A percentile compares a stretch with the other conserved stretches of the same genome.
phyloP scores from a whole-genome alignment of 495 filamentous ascomycete genomes.

The Chaetomium cochliodes region DNA sequence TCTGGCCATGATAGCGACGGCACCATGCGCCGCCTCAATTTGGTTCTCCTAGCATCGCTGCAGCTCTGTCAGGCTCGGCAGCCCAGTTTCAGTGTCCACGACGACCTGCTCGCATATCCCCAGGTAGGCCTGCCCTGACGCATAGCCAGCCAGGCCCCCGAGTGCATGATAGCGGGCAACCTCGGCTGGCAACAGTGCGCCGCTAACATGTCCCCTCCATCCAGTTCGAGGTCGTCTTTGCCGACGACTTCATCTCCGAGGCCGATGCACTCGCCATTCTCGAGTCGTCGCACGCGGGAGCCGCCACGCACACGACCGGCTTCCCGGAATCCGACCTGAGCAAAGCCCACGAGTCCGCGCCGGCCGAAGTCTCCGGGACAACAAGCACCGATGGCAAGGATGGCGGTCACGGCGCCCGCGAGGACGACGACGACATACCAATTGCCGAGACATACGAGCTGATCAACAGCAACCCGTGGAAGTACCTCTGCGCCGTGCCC shows the following conservation, averaged over 20 bases:
- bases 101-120: constrained; percentile 88
- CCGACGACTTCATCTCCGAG: constrained; percentile 71
- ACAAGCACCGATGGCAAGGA: constrained; percentile 9
- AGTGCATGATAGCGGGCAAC: too few relatives aligned
- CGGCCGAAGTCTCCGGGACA: constrained; percentile 25
- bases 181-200: neutral
- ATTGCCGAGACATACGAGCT: constrained; percentile 63
- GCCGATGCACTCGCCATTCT: constrained; percentile 62
- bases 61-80: constrained; percentile 45
- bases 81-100: constrained; percentile 63
- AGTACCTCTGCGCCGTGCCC: constrained; percentile 85
- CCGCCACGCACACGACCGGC: constrained; percentile 35
- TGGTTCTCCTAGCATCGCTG: constrained; percentile 44
- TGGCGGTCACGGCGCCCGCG: constrained; percentile 8
- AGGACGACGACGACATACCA: constrained; percentile 23
- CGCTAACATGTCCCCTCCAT: neutral
- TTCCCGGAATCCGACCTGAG: constrained; percentile 41
- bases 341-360: constrained; percentile 35
- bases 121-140: constrained; percentile 60
- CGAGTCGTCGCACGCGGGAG: constrained; percentile 33
- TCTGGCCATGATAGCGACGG: constrained; percentile 35
- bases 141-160: too few relatives aligned
- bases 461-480: constrained; percentile 65
- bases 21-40: constrained; percentile 52
- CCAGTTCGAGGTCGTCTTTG: constrained; percentile 73